Base-by-base conservation (phyloP, 768 basidiomycete species). In the Tricholoma furcatifolium region DNA sequence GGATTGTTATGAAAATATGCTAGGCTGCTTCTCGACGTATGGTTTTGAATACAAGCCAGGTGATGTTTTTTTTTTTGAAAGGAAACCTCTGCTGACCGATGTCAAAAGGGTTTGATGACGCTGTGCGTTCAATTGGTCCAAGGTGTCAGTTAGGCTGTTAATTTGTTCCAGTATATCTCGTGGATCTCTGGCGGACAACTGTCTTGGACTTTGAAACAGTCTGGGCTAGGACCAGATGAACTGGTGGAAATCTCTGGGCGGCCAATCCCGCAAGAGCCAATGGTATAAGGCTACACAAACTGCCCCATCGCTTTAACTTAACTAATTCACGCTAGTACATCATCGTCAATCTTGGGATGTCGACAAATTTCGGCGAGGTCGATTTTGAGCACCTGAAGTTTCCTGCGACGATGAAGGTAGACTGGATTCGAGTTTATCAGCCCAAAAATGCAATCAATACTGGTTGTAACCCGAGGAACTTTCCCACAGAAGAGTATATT, bases 391-490 rank as follows among this genome's bases (percentile, higher is more conserved):
- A 87, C 53, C 72, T 96, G 18, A 72, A 70, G 15, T 93, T 91
- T 71, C 93, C 93, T 7, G 68, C 84, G 4, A 73, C 63, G 2
- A 85, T 97, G 90, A 75, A 72, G 43, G 74, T 96, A 38, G 92
- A 97, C 65, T 97, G 87, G 72, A 83, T 98, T 50, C 83, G 95
- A 20, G 90, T 98, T 7, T 98, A 97, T 68, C 95, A 97, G 65
- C 82, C 82, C 2, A 73, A 78, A 62, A 67, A 81, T 56, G 65
- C 77, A 27, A 75, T 82, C 52, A 95, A 93, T 65, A 77, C 92
- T 47, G 93, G 94, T 14, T 98, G 94, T 64, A 85, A 90, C 64
- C 94, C 94, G 11, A 63, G 70, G 41, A 79, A 82, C 40, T 88
- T 80, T 66, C 94, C 96, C 1, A 98, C 96, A 0, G 69, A 78